phyloP scores from a whole-genome alignment of 2,329 filamentous ascomycete species.

The Fusarium stilboides region DNA sequence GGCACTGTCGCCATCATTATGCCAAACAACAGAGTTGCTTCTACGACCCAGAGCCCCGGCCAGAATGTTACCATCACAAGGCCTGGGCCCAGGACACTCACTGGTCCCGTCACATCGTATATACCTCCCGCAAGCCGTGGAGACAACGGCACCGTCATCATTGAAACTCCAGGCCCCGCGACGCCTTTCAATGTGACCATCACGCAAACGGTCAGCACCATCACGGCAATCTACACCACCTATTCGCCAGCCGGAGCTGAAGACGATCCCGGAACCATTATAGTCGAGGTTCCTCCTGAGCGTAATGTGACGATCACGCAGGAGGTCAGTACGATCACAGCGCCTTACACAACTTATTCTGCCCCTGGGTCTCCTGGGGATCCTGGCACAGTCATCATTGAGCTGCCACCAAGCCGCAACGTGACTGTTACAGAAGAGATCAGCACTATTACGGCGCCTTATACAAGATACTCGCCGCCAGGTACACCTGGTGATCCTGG shows the following conservation, averaged over 20 bases:
- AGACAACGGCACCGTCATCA: slow-evolving; percentile 30
- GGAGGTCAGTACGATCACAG: slow-evolving; percentile 10
- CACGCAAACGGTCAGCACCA: slow-evolving; percentile 31
- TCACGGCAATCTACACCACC: slow-evolving; percentile 34
- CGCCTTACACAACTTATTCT: slow-evolving; percentile 26
- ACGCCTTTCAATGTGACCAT: slow-evolving; percentile 25
- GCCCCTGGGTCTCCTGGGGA: slow-evolving; percentile 21
- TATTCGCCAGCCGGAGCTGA: slow-evolving; percentile 19
- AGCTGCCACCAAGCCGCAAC: slow-evolving; percentile 7
- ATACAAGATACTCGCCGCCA: slow-evolving; percentile 13
- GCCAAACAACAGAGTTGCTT: slow-evolving; percentile 18
- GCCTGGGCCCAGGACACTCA: slow-evolving; percentile 29
- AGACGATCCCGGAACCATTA: slow-evolving; percentile 32
- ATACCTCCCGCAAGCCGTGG: slow-evolving; percentile 16
- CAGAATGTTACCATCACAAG: slow-evolving; percentile 30
- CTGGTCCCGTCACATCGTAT: slow-evolving; percentile 33
- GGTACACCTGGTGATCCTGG: slow-evolving; percentile 8
- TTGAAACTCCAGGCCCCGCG: slow-evolving; percentile 30
- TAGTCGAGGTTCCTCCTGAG: slow-evolving; percentile 21
- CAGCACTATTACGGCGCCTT: slow-evolving; percentile 4
- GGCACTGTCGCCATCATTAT: slow-evolving; percentile 32
- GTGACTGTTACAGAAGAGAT: slow-evolving; percentile 1
- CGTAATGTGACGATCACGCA: slow-evolving; percentile 40
- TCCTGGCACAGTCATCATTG: slow-evolving; percentile 27
- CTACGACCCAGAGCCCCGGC: slow-evolving; percentile 3